Conservation (phyloP, 2,329 filamentous ascomycete species). For the Gnomoniopsis smithogilvyi region DNA sequence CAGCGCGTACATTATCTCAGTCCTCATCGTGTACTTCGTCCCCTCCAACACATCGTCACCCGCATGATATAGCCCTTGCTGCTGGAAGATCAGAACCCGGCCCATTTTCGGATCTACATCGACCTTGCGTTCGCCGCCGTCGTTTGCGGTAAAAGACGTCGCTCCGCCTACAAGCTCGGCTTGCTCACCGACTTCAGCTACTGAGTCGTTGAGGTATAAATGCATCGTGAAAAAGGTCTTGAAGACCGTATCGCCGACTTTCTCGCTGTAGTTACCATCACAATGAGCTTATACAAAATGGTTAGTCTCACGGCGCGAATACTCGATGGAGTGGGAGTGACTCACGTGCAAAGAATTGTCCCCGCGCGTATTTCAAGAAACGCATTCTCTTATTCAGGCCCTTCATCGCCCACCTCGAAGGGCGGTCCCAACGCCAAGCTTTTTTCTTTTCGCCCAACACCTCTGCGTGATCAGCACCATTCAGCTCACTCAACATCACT, state of each 20-base stretch:
- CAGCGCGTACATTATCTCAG: background rate
- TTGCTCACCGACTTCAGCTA: background rate
- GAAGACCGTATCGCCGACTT: background rate
- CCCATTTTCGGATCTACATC: background rate
- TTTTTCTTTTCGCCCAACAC: too few relatives aligned
- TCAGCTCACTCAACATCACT: conserved; percentile 23
- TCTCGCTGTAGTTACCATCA: background rate
- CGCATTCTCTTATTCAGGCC: background rate
- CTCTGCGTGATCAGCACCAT: too few relatives aligned
- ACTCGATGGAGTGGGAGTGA: too few relatives aligned
- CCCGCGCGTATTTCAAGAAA: background rate
- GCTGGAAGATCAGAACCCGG: background rate
- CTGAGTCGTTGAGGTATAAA: conserved; percentile 1
- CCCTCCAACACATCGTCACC: background rate
- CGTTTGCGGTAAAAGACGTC: background rate
- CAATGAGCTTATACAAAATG: background rate
- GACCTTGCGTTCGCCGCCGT: background rate
- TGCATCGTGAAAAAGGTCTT: background rate
- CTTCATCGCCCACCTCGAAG: background rate
- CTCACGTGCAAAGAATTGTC: background rate
- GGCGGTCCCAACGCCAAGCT: background rate
- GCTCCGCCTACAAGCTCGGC: background rate
- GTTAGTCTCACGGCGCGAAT: too few relatives aligned
- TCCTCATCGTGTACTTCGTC: conserved; percentile 2
- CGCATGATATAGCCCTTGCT: background rate